These are phyloP conservation scores for Talaromyces nanjingensis DNA, from an alignment of 495 filamentous ascomycete genomes.

Conservation along the genomic window DNA sequence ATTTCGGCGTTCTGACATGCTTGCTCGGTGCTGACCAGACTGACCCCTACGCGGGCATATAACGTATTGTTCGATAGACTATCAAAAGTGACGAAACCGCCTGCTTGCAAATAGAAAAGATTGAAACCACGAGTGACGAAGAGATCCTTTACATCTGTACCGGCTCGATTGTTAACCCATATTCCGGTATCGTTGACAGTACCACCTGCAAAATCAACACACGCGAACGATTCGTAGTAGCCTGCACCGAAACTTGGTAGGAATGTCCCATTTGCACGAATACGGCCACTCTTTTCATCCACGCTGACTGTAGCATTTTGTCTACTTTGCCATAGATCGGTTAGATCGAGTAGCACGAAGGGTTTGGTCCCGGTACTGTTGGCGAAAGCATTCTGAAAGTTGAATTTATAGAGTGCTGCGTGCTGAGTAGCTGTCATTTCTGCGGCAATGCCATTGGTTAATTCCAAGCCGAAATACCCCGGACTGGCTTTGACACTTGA, in stretches of 20 bases:
- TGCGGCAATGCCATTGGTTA: constrained; percentile 50
- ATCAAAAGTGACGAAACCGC: constrained; percentile 47
- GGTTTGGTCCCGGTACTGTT: constrained; percentile 39
- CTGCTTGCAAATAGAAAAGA: constrained; percentile 49
- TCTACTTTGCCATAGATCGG: constrained; percentile 57
- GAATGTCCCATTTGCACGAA: constrained; percentile 60
- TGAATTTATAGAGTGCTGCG: constrained; percentile 63
- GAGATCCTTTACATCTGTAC: constrained; percentile 43
- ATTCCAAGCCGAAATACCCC: constrained; percentile 58
- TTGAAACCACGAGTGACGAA: constrained; percentile 47
- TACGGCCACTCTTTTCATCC: constrained; percentile 52
- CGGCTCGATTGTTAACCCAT: constrained; percentile 52
- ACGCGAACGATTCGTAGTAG: constrained; percentile 48
- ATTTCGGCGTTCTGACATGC: constrained; percentile 41
- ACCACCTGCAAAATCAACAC: constrained; percentile 53
- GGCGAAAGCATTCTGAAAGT: constrained; percentile 45
- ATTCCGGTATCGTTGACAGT: constrained; percentile 49
- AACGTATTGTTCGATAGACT: constrained; percentile 35
- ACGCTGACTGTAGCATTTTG: constrained; percentile 55
- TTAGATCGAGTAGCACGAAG: constrained; percentile 58
- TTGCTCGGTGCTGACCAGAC: constrained; percentile 4
- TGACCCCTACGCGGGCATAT: constrained; percentile 32
- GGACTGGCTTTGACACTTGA: constrained; percentile 53
- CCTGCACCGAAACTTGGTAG: constrained; percentile 55
- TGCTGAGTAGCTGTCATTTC: constrained; percentile 66